A percentile compares a stretch with the other conserved stretches of the same genome.
These are phyloP conservation scores for Anthoceros angustus DNA, from an alignment of 225 moss, liverwort and hornwort genomes.

Conservation along the genomic window DNA sequence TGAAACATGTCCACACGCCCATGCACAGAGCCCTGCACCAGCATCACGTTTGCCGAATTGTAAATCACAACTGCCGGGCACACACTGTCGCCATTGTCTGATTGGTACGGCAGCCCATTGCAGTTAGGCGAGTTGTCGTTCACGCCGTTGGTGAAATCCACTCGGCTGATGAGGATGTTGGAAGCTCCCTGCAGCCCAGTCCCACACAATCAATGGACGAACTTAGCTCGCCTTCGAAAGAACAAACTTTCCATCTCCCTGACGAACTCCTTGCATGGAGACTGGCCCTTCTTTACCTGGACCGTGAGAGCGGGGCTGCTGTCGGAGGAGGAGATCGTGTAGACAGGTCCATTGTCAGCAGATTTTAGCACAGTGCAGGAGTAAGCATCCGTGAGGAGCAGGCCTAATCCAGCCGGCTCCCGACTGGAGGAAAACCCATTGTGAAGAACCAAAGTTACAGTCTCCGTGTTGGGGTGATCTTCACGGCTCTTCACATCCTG, in stretches of 20 bases:
- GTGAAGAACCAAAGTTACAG: neutral
- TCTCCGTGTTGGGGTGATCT: neutral
- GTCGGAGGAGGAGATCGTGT: neutral
- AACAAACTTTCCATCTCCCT: no score
- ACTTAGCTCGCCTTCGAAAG: neutral
- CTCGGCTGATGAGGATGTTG: neutral
- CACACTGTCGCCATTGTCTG: neutral
- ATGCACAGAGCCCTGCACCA: neutral
- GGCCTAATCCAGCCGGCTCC: neutral
- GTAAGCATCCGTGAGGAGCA: slow-evolving; percentile 1
- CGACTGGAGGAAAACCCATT: neutral
- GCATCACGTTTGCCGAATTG: neutral
- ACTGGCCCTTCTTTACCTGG: neutral
- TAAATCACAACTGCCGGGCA: neutral
- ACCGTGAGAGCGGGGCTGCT: neutral
- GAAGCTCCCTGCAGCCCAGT: neutral
- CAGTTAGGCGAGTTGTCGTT: neutral
- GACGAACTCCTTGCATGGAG: no score
- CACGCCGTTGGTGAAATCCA: neutral
- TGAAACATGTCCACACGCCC: slow-evolving; percentile 2
- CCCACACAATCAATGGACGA: no score
- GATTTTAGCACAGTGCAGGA: neutral
- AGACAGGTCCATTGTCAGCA: slow-evolving; percentile 1
- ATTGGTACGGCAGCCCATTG: neutral
- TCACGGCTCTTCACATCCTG: neutral